Evolutionary conservation across 768 basidiomycete species (phyloP).

Genomic region (Xerocomellus chrysenteron): DNA sequence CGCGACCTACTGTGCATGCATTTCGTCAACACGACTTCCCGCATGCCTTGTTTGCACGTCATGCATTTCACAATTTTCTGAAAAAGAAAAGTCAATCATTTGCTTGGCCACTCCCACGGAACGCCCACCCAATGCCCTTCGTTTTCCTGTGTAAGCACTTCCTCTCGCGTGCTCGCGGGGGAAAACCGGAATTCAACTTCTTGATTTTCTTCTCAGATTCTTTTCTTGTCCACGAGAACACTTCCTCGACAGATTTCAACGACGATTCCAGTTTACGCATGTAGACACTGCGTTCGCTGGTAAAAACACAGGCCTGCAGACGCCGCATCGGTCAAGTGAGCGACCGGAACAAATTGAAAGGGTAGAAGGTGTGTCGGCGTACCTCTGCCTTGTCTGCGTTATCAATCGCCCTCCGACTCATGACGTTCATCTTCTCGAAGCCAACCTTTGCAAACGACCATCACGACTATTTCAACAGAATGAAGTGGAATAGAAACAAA

Average conservation of each 20-base stretch:
- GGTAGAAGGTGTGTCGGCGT: constrained; percentile 5
- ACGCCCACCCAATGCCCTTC: constrained; percentile 55
- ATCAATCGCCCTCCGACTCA: constrained; percentile 32
- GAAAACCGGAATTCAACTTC: constrained; percentile 35
- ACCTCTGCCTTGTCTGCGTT: constrained; percentile 39
- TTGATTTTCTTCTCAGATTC: constrained; percentile 56
- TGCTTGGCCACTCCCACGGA: not conserved
- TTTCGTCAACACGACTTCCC: constrained; percentile 78
- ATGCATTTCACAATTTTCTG: constrained; percentile 87
- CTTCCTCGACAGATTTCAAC: constrained; percentile 42
- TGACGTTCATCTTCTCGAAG: constrained; percentile 46
- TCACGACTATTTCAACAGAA: not conserved
- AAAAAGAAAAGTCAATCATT: not conserved
- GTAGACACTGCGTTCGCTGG: constrained; percentile 32
- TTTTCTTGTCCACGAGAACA: constrained; percentile 44
- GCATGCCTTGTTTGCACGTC: constrained; percentile 77
- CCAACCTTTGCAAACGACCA: constrained; percentile 28
- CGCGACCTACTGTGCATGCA: constrained; percentile 84
- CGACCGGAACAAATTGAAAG: not conserved
- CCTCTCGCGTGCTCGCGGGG: constrained; percentile 31
- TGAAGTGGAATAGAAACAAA: not conserved
- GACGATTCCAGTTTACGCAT: constrained; percentile 22
- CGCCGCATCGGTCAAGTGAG: not conserved
- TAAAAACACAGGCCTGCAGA: constrained; percentile 27
- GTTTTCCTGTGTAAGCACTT: constrained; percentile 47